Base-by-base conservation (phyloP, 371 early-diverging fungal genomes). In the Batrachochytrium dendrobatidis region DNA sequence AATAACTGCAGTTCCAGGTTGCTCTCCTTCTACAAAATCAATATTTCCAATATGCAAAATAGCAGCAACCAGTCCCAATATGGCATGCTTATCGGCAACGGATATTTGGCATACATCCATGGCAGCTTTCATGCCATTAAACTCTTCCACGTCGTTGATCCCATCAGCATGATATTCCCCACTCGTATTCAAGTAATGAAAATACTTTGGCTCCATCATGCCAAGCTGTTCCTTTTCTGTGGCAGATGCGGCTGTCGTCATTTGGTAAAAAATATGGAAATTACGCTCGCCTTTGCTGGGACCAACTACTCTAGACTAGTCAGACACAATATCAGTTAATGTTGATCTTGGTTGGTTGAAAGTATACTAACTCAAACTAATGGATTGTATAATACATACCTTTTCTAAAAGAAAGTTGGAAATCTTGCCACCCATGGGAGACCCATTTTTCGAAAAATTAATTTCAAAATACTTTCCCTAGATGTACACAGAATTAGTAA, bases 401-500 rank as follows among this genome's bases (percentile, higher is more conserved):
- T 98, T 96, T 75, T 99, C 99, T 28, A 99, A 79, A 43, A 99
- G 79, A 71, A 98, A 98, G 71, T 96, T 98, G 51, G 93, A 92
- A 61, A 99, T 98, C 56, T 89, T 84, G 20, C 98, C 99, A 56
- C 99, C 99, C 34, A 90, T 86, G 20, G 99, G 98, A 58, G 92
- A 90, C 26, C 92, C 94, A 60, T 88, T 83, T 17, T 77, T 60
- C 67, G 91, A 91, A 72, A 99, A 99, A 66, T 93, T 90, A 69
- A 99, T 95, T 72, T 95, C 95, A 46, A 99, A 87, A 71, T 98
- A 99, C 82, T 99, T 99, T 34, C 97, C 91, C 89, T 89, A 67
- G 0, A 43, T 35, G 22, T 10, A 26, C 15, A 64, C 55, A 46
- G 44, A 35, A 32, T 5, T 5, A 32, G 17, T 17, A 43, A 18